Conservation (phyloP, 257 asterid species). For the Mitragyna speciosa region DNA sequence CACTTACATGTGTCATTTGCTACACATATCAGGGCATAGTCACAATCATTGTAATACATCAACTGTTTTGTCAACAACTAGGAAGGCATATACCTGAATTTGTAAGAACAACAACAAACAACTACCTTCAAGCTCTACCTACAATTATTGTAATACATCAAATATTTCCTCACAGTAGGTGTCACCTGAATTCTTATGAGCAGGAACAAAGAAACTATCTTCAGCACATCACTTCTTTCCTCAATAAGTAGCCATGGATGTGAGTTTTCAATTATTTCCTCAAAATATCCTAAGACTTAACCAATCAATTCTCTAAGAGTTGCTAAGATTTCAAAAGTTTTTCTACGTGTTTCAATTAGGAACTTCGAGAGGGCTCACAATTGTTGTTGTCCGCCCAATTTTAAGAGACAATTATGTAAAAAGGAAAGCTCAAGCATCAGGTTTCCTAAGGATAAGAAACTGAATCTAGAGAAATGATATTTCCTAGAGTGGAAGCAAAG, state of each 20-base stretch:
- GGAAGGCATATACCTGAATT: not conserved
- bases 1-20: not conserved
- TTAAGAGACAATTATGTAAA: no score
- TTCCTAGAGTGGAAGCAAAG: no score
- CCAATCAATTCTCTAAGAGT: no score
- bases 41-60: not conserved
- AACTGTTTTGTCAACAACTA: not conserved
- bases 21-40: not conserved
- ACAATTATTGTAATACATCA: not conserved
- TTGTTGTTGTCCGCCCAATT: no score
- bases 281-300: no score
- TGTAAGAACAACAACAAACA: not conserved
- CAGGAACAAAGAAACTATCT: not conserved
- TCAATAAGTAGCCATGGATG: not conserved
- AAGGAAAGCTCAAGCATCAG: no score
- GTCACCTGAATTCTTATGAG: not conserved
- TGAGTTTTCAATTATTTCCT: not conserved
- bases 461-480: no score
- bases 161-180: not conserved
- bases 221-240: not conserved
- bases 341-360: no score
- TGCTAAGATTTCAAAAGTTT: no score
- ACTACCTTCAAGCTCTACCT: not conserved
- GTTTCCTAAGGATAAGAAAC: no score
- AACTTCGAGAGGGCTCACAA: no score